phyloP scores from a whole-genome alignment of 179 eudicot genomes.

The Patellifolia procumbens region DNA sequence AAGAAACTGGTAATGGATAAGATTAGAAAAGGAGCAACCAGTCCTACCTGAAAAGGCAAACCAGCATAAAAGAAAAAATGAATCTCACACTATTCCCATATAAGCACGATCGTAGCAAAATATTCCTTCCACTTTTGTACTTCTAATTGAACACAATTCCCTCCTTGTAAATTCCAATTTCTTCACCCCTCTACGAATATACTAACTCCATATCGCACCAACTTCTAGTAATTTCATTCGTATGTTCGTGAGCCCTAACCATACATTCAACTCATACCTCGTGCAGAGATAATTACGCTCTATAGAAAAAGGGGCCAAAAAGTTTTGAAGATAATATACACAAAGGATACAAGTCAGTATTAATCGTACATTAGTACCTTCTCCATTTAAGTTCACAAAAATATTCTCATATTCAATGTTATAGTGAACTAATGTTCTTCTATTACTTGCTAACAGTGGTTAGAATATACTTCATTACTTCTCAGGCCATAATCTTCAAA shows the following conservation, averaged over 20 bases:
- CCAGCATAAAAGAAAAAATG: not conserved
- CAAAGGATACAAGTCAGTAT: not conserved
- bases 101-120: not conserved
- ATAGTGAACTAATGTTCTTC: not conserved
- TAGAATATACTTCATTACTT: not conserved
- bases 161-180: not conserved
- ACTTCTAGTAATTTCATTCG: not conserved
- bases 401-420: not conserved
- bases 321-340: not conserved
- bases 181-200: not conserved
- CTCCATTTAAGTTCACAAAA: not conserved
- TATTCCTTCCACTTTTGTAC: not conserved
- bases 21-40: too few species aligned
- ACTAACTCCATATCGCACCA: not conserved
- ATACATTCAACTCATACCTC: not conserved
- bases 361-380: not conserved
- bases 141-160: not conserved
- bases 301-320: not conserved
- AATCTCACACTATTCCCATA: not conserved
- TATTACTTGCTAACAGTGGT: not conserved
- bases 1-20: not conserved
- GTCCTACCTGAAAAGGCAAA: not conserved
- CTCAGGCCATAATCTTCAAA: not conserved
- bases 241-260: not conserved
- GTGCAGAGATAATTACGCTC: not conserved